Percentiles rank a stretch among this genome's conserved stretches.
Evolutionary conservation across 1,284 basidiomycete species (phyloP).

Genomic region (Schizophyllum amplum): DNA sequence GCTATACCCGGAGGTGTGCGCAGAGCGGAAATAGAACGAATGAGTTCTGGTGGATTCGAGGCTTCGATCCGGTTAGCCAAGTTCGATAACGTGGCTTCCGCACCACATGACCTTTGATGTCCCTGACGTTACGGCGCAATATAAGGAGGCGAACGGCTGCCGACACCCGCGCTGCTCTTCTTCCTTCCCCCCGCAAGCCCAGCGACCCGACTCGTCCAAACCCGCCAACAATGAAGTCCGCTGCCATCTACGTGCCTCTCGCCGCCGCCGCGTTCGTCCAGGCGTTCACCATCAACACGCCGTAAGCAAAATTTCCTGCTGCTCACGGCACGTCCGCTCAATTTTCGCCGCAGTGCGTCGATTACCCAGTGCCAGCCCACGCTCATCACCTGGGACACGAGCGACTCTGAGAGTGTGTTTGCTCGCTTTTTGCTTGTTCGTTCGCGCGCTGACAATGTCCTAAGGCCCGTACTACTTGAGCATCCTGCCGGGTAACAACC

Average conservation of each 20-base stretch:
- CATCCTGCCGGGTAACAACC: neutral
- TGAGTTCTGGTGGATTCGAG: neutral
- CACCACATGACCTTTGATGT: neutral
- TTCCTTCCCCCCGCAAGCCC: slow-evolving; percentile 11
- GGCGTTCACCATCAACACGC: slow-evolving; percentile 47
- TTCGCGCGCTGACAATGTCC: neutral
- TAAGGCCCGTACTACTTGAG: neutral
- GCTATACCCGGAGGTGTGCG: no score
- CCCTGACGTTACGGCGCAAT: slow-evolving; percentile 6
- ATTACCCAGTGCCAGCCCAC: slow-evolving; percentile 41
- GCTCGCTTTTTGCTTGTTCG: neutral
- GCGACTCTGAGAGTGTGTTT: slow-evolving; percentile 27
- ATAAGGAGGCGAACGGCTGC: slow-evolving; percentile 14
- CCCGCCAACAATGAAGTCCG: slow-evolving; percentile 36
- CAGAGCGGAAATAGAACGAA: neutral
- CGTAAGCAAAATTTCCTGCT: slow-evolving; percentile 28
- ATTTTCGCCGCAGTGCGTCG: slow-evolving; percentile 27
- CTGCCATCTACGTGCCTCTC: slow-evolving; percentile 30
- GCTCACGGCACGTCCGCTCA: slow-evolving; percentile 8
- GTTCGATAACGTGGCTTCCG: slow-evolving; percentile 11
- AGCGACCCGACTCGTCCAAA: slow-evolving; percentile 5
- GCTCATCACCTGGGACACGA: slow-evolving; percentile 40
- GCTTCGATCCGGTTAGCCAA: neutral
- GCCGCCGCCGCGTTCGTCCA: slow-evolving; percentile 35
- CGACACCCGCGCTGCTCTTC: slow-evolving; percentile 20